Conservation (phyloP, 306 rosid genomes). For the Malus asiatica region DNA sequence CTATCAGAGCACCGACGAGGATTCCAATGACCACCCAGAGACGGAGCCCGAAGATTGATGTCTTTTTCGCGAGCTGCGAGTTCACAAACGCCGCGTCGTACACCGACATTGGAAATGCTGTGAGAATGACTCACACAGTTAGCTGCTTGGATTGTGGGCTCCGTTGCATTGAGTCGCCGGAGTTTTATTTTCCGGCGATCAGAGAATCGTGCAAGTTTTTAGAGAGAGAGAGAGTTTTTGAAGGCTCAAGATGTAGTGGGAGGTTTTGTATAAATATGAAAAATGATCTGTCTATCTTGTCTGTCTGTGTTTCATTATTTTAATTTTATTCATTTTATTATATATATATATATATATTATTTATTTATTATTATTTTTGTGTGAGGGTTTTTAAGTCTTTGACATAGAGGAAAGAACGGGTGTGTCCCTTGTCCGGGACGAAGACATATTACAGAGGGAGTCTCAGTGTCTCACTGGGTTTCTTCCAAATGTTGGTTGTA, state of each 20-base stretch:
- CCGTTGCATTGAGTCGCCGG: slow-evolving; percentile 22
- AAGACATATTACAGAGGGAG: neutral
- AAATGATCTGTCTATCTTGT: neutral
- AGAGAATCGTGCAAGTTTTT: neutral
- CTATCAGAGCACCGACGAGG: slow-evolving; percentile 72
- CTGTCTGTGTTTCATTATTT: neutral
- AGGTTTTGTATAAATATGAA: neutral
- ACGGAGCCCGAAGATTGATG: slow-evolving; percentile 85
- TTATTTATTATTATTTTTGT: too few relatives aligned
- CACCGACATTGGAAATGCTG: slow-evolving; percentile 40
- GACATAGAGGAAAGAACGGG: neutral
- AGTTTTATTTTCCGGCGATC: slow-evolving; percentile 1
- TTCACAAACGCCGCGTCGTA: slow-evolving; percentile 77
- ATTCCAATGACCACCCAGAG: slow-evolving; percentile 94
- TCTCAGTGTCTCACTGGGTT: neutral
- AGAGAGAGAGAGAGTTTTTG: too few relatives aligned
- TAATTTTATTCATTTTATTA: too few relatives aligned
- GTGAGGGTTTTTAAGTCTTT: neutral
- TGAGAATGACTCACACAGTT: neutral
- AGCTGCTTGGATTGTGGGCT: neutral
- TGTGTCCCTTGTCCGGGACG: neutral
- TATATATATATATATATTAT: too few relatives aligned
- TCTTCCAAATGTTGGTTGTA: neutral
- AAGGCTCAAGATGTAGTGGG: neutral
- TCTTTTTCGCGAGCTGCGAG: slow-evolving; percentile 66